Evolutionary conservation across 176 grass and related monocot species (phyloP), one percentile per base, ranked within the genome.

Genomic region (Avena insularis): DNA sequence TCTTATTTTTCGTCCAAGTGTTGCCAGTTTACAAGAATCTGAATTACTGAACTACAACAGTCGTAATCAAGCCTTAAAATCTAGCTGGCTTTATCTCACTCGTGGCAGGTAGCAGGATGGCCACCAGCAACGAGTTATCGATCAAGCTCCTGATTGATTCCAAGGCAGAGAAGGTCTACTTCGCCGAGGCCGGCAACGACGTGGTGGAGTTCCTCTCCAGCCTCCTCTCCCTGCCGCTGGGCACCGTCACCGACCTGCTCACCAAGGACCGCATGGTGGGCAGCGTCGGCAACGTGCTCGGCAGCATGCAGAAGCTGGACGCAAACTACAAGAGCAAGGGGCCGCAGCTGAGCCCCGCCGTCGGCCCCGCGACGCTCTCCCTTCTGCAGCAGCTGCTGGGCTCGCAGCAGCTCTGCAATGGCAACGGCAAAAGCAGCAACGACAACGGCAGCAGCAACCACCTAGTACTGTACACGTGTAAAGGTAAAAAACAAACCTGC

Each of bases 181-280:
- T 84, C 38, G 87, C 73, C 0, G 87, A 88, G 81, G 81, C 64
- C 49, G 62, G 87, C 6, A 83, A 3, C 17, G 73, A 88, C 3
- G 62, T 88, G 2, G 9, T 78, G 1, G n/a, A 61, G 80, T 61
- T 88, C 63, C 53, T 84, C 27, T 70, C 73, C 27, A 13, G 62
- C 63, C 74, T 88, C 19, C 74, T 88, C 6, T 83, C 73, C 60
- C 77, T 79, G 14, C 87, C 79, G 19, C 8, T 88, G 55, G 86
- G 87, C 63, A 79, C 81, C 19, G 25, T 78, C 13, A 14, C 12
- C 40, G 49, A 23, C 51, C 29, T 88, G 53, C 74, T 88, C 1
- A 84, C 74, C 74, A 88, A 79, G 17, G 81, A 88, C 63, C 87
- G 74, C 10, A 84, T 83, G 80, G 80, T 71, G 16, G 87, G 87